Evolutionary conservation across 1,139 yeast genomes (phyloP).

Genomic region (Eremothecium coryli): DNA sequence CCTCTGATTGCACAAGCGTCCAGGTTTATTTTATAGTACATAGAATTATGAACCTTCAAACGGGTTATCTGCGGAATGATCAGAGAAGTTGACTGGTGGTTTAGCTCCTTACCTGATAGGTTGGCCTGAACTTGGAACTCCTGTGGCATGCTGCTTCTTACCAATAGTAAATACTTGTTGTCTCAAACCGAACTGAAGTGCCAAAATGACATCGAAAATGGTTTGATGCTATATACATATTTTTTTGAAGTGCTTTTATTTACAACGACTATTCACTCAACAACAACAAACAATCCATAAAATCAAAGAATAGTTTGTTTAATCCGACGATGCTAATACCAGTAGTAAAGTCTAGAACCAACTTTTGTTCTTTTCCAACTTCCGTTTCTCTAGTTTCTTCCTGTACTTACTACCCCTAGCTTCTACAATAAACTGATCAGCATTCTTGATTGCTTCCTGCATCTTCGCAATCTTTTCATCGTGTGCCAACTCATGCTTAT

Average conservation of each 20-base stretch:
- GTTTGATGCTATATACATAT: too few relatives aligned
- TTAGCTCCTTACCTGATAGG: slow-evolving; percentile 24
- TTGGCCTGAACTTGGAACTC: slow-evolving; percentile 27
- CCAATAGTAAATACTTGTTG: background rate
- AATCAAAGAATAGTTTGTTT: too few relatives aligned
- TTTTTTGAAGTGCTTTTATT: too few relatives aligned
- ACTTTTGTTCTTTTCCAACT: slow-evolving; percentile 36
- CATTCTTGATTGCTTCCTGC: slow-evolving; percentile 56
- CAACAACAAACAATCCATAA: too few relatives aligned
- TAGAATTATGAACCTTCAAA: slow-evolving; percentile 24
- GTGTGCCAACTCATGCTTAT: slow-evolving; percentile 66
- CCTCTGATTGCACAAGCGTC: slow-evolving; percentile 23
- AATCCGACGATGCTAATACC: too few relatives aligned
- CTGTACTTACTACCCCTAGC: slow-evolving; percentile 55
- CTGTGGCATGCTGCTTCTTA: slow-evolving; percentile 16
- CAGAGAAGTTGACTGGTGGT: slow-evolving; percentile 29
- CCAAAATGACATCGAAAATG: background rate
- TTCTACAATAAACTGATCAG: slow-evolving; percentile 61
- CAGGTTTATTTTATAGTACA: slow-evolving; percentile 27
- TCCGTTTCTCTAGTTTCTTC: slow-evolving; percentile 47
- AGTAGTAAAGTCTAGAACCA: too few relatives aligned
- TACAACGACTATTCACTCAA: too few relatives aligned
- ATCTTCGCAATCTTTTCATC: slow-evolving; percentile 54
- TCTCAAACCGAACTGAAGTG: background rate
- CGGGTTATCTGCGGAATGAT: slow-evolving; percentile 28